These are phyloP conservation scores for Esteya vermicola DNA, from an alignment of 2,329 filamentous ascomycete genomes.

Conservation along the genomic window DNA sequence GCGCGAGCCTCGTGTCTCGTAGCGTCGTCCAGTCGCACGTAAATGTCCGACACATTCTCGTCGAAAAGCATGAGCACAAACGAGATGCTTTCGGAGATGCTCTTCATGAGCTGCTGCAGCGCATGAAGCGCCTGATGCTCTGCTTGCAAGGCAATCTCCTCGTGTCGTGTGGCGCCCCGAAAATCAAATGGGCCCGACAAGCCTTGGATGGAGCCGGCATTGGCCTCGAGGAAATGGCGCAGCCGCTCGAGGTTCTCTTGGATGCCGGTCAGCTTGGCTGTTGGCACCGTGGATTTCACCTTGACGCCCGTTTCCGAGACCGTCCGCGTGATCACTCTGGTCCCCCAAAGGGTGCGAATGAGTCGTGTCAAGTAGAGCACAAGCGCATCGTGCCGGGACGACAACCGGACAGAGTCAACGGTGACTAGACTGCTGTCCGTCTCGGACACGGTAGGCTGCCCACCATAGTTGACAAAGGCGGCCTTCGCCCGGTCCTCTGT, in stretches of 20 bases:
- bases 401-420: constrained; percentile 73
- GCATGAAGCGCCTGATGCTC: constrained; percentile 89
- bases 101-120: constrained; percentile 69
- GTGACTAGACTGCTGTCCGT: constrained; percentile 55
- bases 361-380: constrained; percentile 77
- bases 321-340: constrained; percentile 60
- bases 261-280: constrained; percentile 56
- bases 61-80: constrained; percentile 93
- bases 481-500: constrained; percentile 75
- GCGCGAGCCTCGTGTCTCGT: constrained; percentile 56
- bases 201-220: constrained; percentile 84
- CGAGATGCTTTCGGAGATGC: constrained; percentile 90
- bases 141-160: constrained; percentile 82
- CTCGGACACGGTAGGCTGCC: constrained; percentile 72
- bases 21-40: constrained; percentile 56
- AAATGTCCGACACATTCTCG: constrained; percentile 81
- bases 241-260: constrained; percentile 72
- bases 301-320: constrained; percentile 47
- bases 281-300: constrained; percentile 52
- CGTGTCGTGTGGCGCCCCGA: constrained; percentile 68
- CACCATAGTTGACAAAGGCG: constrained; percentile 85
- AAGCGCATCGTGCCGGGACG: constrained; percentile 77
- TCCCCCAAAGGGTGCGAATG: constrained; percentile 80
- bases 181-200: constrained; percentile 80
- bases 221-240: constrained; percentile 70